Percentiles rank a stretch among this genome's conserved stretches.
phyloP scores from a whole-genome alignment of 352 stramenopile species.

The Phytophthora cajani region DNA sequence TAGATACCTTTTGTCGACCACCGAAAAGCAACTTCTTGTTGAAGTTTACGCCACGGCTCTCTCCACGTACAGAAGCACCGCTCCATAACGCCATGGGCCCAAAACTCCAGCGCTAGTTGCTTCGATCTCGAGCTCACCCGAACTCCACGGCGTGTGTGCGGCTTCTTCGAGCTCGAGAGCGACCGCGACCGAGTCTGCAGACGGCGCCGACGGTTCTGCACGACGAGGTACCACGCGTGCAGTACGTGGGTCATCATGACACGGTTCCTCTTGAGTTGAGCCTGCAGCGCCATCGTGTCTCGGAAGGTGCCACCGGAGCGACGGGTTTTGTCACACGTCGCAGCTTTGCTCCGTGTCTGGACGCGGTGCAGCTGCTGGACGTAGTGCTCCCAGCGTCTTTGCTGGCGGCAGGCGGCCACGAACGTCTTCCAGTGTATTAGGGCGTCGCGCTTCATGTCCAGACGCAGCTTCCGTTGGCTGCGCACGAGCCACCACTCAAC shows the following conservation, averaged over 20 bases:
- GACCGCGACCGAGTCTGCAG: not conserved
- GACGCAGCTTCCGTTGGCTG: slow-evolving; percentile 20
- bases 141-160: not conserved
- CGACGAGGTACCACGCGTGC: slow-evolving; percentile 37
- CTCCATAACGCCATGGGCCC: slow-evolving; percentile 22
- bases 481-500: slow-evolving; percentile 31
- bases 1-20: slow-evolving; percentile 22
- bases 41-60: slow-evolving; percentile 8
- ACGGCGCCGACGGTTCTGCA: slow-evolving; percentile 15
- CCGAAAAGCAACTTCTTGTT: slow-evolving; percentile 25
- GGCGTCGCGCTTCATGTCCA: slow-evolving; percentile 15
- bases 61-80: slow-evolving; percentile 20
- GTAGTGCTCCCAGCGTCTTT: slow-evolving; percentile 35
- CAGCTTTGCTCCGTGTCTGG: slow-evolving; percentile 14
- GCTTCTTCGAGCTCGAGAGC: slow-evolving; percentile 11
- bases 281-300: slow-evolving; percentile 30
- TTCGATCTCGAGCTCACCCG: not conserved
- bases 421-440: slow-evolving; percentile 27
- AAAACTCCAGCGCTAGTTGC: slow-evolving; percentile 28
- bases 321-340: slow-evolving; percentile 5
- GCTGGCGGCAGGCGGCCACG: slow-evolving; percentile 29
- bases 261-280: slow-evolving; percentile 31
- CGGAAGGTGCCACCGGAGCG: slow-evolving; percentile 9
- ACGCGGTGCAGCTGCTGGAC: slow-evolving; percentile 38
- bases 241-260: slow-evolving; percentile 41